Conservation (phyloP, 371 early-diverging fungal genomes). For the Rozella allomycis region DNA sequence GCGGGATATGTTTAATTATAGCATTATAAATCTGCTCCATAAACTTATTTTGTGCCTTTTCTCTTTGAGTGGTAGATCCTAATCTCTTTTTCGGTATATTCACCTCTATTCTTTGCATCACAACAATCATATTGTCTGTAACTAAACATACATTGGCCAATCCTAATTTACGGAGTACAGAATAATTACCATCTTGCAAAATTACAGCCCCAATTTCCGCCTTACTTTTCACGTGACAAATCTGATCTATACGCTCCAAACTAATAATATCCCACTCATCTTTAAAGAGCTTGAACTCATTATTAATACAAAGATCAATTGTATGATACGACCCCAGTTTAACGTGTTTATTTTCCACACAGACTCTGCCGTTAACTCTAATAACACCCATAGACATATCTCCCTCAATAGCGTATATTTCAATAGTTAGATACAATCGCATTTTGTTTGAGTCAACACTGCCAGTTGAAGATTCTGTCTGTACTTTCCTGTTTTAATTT, state of each 20-base stretch:
- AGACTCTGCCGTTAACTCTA: constrained; percentile 67
- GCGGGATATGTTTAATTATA: constrained; percentile 59
- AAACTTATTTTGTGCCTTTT: constrained; percentile 63
- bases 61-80: constrained; percentile 64
- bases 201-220: constrained; percentile 88
- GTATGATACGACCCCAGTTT: constrained; percentile 91
- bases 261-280: constrained; percentile 79
- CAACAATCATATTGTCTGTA: constrained; percentile 82
- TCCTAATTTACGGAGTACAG: too few species aligned
- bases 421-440: constrained; percentile 53
- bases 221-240: constrained; percentile 68
- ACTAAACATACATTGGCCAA: constrained; percentile 79
- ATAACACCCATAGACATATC: constrained; percentile 64
- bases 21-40: constrained; percentile 74
- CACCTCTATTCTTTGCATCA: constrained; percentile 70
- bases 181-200: constrained; percentile 80
- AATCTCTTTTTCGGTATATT: constrained; percentile 76
- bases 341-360: constrained; percentile 64
- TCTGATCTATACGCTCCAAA: constrained; percentile 60
- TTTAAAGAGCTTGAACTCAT: constrained; percentile 64
- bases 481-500: constrained; percentile 49
- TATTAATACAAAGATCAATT: constrained; percentile 70
- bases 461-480: constrained; percentile 58
- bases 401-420: constrained; percentile 64
- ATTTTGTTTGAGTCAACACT: constrained; percentile 65